These are phyloP conservation scores for Pugionium dolabratum DNA, from an alignment of 345 rosid species.

Conservation along the genomic window DNA sequence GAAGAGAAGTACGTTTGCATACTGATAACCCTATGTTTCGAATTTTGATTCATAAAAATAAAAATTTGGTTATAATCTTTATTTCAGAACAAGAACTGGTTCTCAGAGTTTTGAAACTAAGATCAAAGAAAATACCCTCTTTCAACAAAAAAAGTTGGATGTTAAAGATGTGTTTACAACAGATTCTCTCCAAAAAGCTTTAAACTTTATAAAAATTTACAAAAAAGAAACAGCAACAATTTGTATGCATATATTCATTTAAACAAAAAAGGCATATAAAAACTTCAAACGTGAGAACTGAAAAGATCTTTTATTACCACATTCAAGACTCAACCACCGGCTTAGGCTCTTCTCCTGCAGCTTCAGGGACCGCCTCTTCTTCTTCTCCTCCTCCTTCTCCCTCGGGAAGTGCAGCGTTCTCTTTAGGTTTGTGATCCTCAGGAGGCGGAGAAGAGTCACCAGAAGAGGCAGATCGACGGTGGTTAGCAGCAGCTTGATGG, in stretches of 20 bases:
- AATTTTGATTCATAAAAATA: constrained; percentile 31
- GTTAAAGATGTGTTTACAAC: constrained; percentile 27
- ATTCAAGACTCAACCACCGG: constrained; percentile 36
- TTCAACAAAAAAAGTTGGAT: constrained; percentile 19
- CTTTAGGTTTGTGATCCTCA: constrained; percentile 38
- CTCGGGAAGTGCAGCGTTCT: constrained; percentile 11
- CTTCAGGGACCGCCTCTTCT: constrained; percentile 24
- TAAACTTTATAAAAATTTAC: constrained; percentile 32
- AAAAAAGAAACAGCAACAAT: constrained; percentile 10
- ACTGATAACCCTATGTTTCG: constrained; percentile 15
- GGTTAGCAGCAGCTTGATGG: constrained; percentile 75
- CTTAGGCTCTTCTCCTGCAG: constrained; percentile 34
- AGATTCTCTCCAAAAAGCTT: constrained; percentile 26
- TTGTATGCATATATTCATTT: constrained; percentile 26
- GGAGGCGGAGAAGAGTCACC: constrained; percentile 50
- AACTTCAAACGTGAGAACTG: constrained; percentile 28
- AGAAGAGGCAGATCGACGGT: constrained; percentile 55
- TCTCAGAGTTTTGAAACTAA: neutral
- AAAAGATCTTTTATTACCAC: neutral
- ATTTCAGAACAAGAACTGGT: constrained; percentile 16
- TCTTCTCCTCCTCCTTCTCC: constrained; percentile 28
- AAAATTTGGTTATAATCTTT: constrained; percentile 6
- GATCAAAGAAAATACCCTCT: constrained; percentile 1
- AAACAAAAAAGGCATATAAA: constrained; percentile 26
- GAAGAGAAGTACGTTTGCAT: constrained; percentile 8